These are phyloP conservation scores for Pilaira anomala DNA, from an alignment of 192 early-diverging fungal species.

Conservation along the genomic window DNA sequence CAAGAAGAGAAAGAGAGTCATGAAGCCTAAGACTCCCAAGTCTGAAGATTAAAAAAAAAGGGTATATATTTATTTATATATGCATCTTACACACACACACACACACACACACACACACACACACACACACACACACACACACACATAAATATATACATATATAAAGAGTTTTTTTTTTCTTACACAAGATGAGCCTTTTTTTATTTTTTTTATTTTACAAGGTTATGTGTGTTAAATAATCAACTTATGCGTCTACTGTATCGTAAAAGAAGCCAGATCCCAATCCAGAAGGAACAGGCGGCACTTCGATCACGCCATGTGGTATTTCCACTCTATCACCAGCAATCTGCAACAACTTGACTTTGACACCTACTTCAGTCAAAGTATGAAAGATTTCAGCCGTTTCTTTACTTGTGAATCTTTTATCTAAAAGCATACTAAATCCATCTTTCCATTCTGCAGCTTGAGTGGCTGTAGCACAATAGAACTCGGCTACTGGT, in stretches of 20 bases:
- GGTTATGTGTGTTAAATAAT: no score
- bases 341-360: constrained; percentile 63
- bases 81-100: no score
- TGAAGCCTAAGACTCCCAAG: constrained; percentile 1
- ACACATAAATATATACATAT: no score
- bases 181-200: no score
- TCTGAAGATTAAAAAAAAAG: no score
- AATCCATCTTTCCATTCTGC: constrained; percentile 77
- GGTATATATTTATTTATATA: no score
- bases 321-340: constrained; percentile 59
- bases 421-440: constrained; percentile 64
- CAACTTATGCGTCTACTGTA: not conserved
- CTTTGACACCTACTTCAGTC: constrained; percentile 66
- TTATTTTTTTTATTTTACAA: no score
- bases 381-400: constrained; percentile 58
- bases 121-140: no score
- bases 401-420: constrained; percentile 62
- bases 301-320: constrained; percentile 36
- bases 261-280: constrained; percentile 34
- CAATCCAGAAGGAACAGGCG: constrained; percentile 28
- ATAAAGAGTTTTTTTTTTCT: no score
- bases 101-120: no score
- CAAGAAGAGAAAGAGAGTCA: constrained; percentile 21
- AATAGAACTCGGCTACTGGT: constrained; percentile 56
- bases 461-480: constrained; percentile 42